These are phyloP conservation scores for Daldinia sp. DNA, from an alignment of 2,329 filamentous ascomycete genomes.

Conservation along the genomic window DNA sequence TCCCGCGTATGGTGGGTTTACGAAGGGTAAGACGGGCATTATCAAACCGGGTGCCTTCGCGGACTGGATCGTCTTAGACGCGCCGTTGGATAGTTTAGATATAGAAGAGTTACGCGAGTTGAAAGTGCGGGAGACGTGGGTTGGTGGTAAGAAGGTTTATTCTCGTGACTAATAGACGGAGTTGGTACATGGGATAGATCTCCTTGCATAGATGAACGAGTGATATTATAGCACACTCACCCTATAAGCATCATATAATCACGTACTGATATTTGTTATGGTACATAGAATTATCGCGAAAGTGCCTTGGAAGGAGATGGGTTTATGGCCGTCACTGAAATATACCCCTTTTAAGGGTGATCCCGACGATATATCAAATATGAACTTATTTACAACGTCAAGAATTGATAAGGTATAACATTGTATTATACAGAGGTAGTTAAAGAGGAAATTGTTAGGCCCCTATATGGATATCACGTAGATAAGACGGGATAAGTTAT, in stretches of 20 bases:
- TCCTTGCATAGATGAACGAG: too few species aligned
- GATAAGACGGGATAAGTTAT: slow-evolving; percentile 1
- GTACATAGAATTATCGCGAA: too few species aligned
- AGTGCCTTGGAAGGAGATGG: too few species aligned
- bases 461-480: neutral
- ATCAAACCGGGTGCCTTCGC: slow-evolving; percentile 72
- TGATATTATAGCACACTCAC: too few species aligned
- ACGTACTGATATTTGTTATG: too few species aligned
- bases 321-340: neutral
- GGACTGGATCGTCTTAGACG: slow-evolving; percentile 78
- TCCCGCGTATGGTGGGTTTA: slow-evolving; percentile 69
- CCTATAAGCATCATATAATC: too few species aligned
- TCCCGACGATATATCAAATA: too few species aligned
- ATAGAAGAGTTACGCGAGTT: slow-evolving; percentile 66
- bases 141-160: slow-evolving; percentile 68
- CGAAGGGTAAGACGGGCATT: slow-evolving; percentile 69
- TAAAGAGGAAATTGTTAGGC: neutral
- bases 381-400: too few species aligned
- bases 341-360: neutral
- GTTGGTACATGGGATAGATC: neutral
- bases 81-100: slow-evolving; percentile 63
- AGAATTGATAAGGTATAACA: too few species aligned
- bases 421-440: too few species aligned
- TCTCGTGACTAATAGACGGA: slow-evolving; percentile 41
- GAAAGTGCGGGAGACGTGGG: slow-evolving; percentile 75